These are phyloP conservation scores for Diaporthe sp. DNA, from an alignment of 2,329 filamentous ascomycete genomes.

Conservation along the genomic window DNA sequence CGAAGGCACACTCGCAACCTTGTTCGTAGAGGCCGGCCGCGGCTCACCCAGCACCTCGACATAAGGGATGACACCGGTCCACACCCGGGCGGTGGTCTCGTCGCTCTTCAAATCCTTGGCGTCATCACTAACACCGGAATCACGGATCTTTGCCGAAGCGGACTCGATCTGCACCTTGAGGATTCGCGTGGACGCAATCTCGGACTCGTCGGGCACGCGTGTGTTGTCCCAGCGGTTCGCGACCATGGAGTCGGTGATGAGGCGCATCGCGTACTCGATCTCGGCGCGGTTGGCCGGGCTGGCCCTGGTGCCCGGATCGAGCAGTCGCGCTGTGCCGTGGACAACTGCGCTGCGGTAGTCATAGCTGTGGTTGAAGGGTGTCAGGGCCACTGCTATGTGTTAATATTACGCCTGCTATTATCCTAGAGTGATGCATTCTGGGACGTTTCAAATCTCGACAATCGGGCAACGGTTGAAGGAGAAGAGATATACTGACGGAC, in stretches of 20 bases:
- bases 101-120: conserved; percentile 57
- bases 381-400: conserved; percentile 69
- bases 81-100: conserved; percentile 54
- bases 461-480: too few species aligned
- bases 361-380: conserved; percentile 85
- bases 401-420: too few species aligned
- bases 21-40: conserved; percentile 71
- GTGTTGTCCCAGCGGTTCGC: conserved; percentile 77
- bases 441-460: too few species aligned
- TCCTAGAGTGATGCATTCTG: too few species aligned
- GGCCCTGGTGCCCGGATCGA: conserved; percentile 58
- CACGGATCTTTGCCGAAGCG: conserved; percentile 82
- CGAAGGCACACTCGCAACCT: conserved; percentile 69
- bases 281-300: conserved; percentile 68
- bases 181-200: conserved; percentile 82
- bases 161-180: conserved; percentile 77
- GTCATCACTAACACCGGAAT: conserved; percentile 73
- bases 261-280: conserved; percentile 82
- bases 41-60: conserved; percentile 76
- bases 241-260: conserved; percentile 83
- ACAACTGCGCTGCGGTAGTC: conserved; percentile 88
- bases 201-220: conserved; percentile 77
- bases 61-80: conserved; percentile 74
- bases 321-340: conserved; percentile 79
- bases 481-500: conserved; percentile 58